Evolutionary conservation across 2,329 filamentous ascomycete genomes (phyloP), one percentile per base, ranked within the genome.

Genomic region (Claviceps sorghi): DNA sequence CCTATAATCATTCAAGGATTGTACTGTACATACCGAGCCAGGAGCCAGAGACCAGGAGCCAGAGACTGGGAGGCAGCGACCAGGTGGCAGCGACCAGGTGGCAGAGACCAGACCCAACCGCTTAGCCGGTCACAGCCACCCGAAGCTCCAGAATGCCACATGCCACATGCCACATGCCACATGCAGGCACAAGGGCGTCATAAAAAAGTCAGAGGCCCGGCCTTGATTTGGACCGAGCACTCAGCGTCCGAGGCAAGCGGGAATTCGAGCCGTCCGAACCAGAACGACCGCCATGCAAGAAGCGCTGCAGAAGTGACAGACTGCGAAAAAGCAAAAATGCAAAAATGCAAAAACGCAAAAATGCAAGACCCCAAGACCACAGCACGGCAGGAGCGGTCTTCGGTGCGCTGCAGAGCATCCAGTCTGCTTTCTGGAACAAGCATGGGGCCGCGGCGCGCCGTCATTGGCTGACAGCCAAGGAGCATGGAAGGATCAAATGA

Each of bases 401-500:
- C 45, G 13, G 22, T 21, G 45, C 45, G 47, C 34, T 22, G 48
- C 38, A 50, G 30, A 15, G n/a, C 19, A 40, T 36, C 19, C 19
- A 22, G 41, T 41, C 34, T 50, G 48, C 4, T 40, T 41, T 43
- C 51, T 36, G 29, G 52, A 17, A 30, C 53, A 50, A 48, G 45
- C 55, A 56, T 59, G 59, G 59, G 54, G 59, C 53, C 49, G 8
- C 10, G 42, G 17, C 17, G 10, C 40, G 30, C 26, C 50, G 32
- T 56, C 48, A 65, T 65, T 65, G 63, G 63, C 36, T 32, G 41
- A 50, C 61, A 62, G 61, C 57, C 59, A 58, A 63, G 53, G 51
- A 49, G 26, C 34, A 22, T 46, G 29, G 30, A 34, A 46, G 44
- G 44, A 32, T 26, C 26, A 26, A 26, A 26, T 26, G 26, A 26